Conservation (phyloP, 352 stramenopile genomes). For the Phytophthora macrochlamydospora region DNA sequence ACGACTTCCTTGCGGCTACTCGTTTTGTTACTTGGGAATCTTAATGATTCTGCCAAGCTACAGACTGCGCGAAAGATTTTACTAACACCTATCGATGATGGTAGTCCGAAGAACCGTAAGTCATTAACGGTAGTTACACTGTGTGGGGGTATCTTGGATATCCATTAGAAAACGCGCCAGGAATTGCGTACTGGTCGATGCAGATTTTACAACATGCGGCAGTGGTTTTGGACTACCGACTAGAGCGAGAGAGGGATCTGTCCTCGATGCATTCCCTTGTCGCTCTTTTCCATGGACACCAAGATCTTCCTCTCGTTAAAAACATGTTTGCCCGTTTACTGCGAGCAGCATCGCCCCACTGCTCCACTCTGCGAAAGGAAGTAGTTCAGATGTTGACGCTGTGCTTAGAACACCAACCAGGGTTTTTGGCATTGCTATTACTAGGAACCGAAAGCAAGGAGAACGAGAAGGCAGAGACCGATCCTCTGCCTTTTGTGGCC, state of each 20-base stretch:
- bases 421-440: constrained; percentile 61
- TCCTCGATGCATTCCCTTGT: constrained; percentile 53
- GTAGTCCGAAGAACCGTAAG: constrained; percentile 34
- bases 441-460: constrained; percentile 35
- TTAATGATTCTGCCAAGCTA: constrained; percentile 3
- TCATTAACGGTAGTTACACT: constrained; percentile 60
- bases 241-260: constrained; percentile 22
- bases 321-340: constrained; percentile 47
- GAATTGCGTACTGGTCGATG: constrained; percentile 52
- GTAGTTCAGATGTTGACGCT: constrained; percentile 57
- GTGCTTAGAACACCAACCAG: constrained; percentile 63
- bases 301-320: constrained; percentile 46
- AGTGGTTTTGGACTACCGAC: constrained; percentile 30
- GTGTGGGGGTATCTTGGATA: constrained; percentile 61
- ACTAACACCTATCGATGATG: constrained; percentile 52
- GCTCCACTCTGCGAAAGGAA: constrained; percentile 40
- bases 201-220: constrained; percentile 58
- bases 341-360: constrained; percentile 23
- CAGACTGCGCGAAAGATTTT: constrained; percentile 37
- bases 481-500: constrained; percentile 36
- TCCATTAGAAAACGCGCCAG: constrained; percentile 37
- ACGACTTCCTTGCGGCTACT: constrained; percentile 55
- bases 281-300: constrained; percentile 50
- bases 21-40: constrained; percentile 36
- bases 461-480: constrained; percentile 21